Conservation (phyloP, 352 stramenopile genomes). For the Pythium rhizo-oryzae region DNA sequence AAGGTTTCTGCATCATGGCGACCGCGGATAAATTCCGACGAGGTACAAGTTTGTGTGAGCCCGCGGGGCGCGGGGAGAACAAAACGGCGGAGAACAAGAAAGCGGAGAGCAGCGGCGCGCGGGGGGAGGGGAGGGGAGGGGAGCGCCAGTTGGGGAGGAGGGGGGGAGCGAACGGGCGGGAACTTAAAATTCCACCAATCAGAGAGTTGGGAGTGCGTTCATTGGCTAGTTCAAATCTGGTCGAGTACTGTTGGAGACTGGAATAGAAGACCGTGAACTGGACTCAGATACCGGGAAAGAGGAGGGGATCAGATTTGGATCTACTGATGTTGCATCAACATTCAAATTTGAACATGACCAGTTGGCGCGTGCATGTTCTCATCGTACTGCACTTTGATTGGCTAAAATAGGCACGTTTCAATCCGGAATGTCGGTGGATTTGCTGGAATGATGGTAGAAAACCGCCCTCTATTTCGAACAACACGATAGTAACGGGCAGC, state of each 20-base stretch:
- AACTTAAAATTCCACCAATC: slow-evolving; percentile 31
- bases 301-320: neutral
- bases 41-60: slow-evolving; percentile 55
- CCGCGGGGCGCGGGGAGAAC: neutral
- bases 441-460: slow-evolving; percentile 7
- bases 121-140: neutral
- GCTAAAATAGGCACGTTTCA: neutral
- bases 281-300: neutral
- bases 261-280: slow-evolving; percentile 9
- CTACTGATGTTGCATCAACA: slow-evolving; percentile 1
- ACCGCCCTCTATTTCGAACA: slow-evolving; percentile 17
- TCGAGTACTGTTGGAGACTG: neutral
- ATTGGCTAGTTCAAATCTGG: slow-evolving; percentile 33
- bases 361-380: neutral
- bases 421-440: slow-evolving; percentile 5
- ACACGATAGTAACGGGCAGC: neutral
- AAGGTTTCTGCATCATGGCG: slow-evolving; percentile 70
- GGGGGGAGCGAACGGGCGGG: slow-evolving; percentile 4
- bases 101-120: slow-evolving; percentile 3
- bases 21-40: slow-evolving; percentile 62
- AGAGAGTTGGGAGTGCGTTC: neutral
- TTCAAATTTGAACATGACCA: neutral
- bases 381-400: neutral
- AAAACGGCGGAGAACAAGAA: neutral
- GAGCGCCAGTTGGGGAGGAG: neutral